Evolutionary conservation across 2,329 filamentous ascomycete genomes (phyloP), one percentile per base, ranked within the genome.

Genomic region (Cladosporium phlei): DNA sequence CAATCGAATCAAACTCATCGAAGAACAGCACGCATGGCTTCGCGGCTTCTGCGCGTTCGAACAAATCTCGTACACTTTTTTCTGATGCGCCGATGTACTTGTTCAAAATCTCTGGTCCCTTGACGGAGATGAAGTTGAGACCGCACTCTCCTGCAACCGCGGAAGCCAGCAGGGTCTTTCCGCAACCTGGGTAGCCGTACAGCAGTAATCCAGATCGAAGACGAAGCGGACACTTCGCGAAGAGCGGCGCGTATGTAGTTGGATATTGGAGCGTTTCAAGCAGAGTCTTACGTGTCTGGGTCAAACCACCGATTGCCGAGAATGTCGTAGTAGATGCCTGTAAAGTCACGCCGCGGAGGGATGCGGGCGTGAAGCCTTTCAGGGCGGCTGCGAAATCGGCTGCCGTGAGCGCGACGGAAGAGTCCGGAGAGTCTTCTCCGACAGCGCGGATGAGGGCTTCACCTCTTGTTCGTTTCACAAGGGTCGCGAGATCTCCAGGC

Each of bases 71-170:
- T 5, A 98, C 90, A 51, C 83, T 89, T 74, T 98, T 98, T 62
- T 98, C 93, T 21, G 87, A 95, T 1, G 93, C 93, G 61, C 93
- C 93, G 49, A 98, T 98, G 66, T 98, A 98, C 69, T 98, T 98
- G 75, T 98, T 98, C 46, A 98, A 71, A 49, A 98, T 97, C 66
- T 98, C 94, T 0, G 93, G 93, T 0, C 93, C 93, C 70, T 98
- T 98, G 61, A 98, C 93, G 30, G 85, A 90, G 67, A 98, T 98
- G 68, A 98, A 98, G 67, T 98, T 98, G 51, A 98, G 81, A 0
- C 91, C 91, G 61, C 91, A 97, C 70, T 98, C 93, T 47, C 91
- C 91, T 10, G 94, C 93, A n/a, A 98, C 91, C 0, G 93, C 93
- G 48, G 88, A 95, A 16, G 94, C 93, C 8, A 98, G 80, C 7